Conservation (phyloP, 2,329 filamentous ascomycete species). For the Xylariaceae sp. region DNA sequence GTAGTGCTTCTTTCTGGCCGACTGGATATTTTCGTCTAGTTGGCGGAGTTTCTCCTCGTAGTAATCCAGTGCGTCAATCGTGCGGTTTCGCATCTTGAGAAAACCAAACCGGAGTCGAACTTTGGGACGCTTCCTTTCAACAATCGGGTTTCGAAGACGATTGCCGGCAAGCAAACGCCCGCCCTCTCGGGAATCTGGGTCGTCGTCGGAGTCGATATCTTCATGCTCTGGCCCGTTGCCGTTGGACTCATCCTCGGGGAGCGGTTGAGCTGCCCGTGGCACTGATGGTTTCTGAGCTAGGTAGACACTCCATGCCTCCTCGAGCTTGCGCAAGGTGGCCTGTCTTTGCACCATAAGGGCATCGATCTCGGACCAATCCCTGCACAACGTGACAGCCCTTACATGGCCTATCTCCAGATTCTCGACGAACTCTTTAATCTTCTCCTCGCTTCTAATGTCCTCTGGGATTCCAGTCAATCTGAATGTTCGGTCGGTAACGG, state of each 20-base stretch:
- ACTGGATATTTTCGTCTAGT: conserved; percentile 69
- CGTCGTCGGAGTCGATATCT: background rate
- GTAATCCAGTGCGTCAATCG: conserved; percentile 88
- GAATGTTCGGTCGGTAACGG: conserved; percentile 93
- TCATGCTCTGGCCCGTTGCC: conserved; percentile 9
- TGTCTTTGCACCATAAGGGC: conserved; percentile 64
- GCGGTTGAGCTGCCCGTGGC: conserved; percentile 5
- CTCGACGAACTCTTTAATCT: conserved; percentile 83
- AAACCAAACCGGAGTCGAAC: conserved; percentile 75
- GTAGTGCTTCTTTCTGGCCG: conserved; percentile 71
- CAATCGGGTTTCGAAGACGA: conserved; percentile 32
- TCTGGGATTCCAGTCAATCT: conserved; percentile 81
- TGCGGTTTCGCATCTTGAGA: conserved; percentile 65
- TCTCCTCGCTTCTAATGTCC: conserved; percentile 73
- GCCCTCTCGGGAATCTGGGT: background rate
- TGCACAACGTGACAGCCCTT: conserved; percentile 79
- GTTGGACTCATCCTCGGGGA: background rate
- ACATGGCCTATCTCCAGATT: conserved; percentile 85
- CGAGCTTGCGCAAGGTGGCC: conserved; percentile 64
- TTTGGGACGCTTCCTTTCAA: conserved; percentile 56
- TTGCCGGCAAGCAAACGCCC: conserved; percentile 51
- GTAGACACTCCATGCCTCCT: conserved; percentile 78
- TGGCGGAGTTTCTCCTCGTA: conserved; percentile 80
- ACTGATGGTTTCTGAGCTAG: conserved; percentile 51
- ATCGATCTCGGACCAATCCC: conserved; percentile 82